These are phyloP conservation scores for Lignosus rhinocerotis DNA, from an alignment of 1,284 basidiomycete genomes.

Conservation along the genomic window DNA sequence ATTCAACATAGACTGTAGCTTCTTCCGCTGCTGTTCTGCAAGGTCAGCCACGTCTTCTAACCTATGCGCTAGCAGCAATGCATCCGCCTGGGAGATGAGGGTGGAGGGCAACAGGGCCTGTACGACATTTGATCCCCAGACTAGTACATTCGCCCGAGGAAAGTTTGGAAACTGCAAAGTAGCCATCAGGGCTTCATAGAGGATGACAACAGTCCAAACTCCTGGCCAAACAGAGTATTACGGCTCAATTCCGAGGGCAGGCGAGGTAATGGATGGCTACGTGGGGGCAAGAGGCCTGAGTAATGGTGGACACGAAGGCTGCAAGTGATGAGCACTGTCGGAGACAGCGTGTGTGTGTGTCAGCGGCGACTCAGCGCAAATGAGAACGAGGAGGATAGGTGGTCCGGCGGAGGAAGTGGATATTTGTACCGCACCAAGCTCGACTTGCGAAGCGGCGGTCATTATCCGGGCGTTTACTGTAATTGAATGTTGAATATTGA, in stretches of 20 bases:
- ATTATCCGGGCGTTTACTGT: background rate
- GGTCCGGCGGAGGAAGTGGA: background rate
- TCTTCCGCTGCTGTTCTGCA: constrained; percentile 60
- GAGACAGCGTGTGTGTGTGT: too few relatives aligned
- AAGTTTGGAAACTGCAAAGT: constrained; percentile 34
- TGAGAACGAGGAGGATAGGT: background rate
- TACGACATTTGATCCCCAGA: constrained; percentile 62
- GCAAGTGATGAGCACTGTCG: too few relatives aligned
- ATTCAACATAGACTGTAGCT: constrained; percentile 49
- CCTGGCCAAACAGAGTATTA: background rate
- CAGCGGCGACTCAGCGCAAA: too few relatives aligned
- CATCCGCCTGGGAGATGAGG: constrained; percentile 71
- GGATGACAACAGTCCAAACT: background rate
- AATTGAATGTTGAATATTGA: too few relatives aligned
- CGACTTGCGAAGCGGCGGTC: background rate
- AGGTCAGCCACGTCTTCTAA: constrained; percentile 66
- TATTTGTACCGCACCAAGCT: background rate
- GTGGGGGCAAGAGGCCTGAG: too few relatives aligned
- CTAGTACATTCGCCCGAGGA: constrained; percentile 63
- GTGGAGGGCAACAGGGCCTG: constrained; percentile 73
- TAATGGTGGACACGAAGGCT: too few relatives aligned
- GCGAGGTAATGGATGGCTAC: too few relatives aligned
- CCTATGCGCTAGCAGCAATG: constrained; percentile 62
- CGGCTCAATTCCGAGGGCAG: too few relatives aligned
- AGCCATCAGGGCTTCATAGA: constrained; percentile 15